Evolutionary conservation across 1,284 basidiomycete genomes (phyloP).

Genomic region (Microbotryum silenes-acaulis): DNA sequence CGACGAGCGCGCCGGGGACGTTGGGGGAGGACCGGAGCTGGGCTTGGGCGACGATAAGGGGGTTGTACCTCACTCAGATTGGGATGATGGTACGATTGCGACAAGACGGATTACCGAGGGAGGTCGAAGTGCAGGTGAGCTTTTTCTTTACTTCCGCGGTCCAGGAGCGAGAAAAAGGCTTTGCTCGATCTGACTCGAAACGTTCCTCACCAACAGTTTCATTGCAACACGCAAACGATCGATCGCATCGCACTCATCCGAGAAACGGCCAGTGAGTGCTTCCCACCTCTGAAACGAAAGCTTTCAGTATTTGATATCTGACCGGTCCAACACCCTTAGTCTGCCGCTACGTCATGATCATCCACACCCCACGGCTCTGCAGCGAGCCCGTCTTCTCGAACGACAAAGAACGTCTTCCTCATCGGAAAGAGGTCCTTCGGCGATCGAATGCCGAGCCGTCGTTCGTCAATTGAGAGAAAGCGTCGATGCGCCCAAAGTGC

Average conservation of each 20-base stretch:
- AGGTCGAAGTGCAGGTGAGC: slow-evolving; percentile 82
- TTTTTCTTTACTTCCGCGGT: not conserved
- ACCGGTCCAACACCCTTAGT: slow-evolving; percentile 6
- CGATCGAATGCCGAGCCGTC: slow-evolving; percentile 26
- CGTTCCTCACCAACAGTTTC: slow-evolving; percentile 54
- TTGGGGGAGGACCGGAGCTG: slow-evolving; percentile 15
- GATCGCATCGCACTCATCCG: slow-evolving; percentile 73
- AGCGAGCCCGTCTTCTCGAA: slow-evolving; percentile 69
- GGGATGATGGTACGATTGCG: slow-evolving; percentile 86
- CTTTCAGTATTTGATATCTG: slow-evolving; percentile 35
- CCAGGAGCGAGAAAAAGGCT: too few relatives aligned
- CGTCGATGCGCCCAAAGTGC: too few relatives aligned
- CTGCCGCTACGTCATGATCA: slow-evolving; percentile 78
- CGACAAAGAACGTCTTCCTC: slow-evolving; percentile 1
- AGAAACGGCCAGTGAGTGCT: slow-evolving; percentile 58
- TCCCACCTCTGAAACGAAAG: too few relatives aligned
- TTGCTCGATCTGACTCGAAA: not conserved
- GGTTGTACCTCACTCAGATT: slow-evolving; percentile 70
- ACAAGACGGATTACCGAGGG: slow-evolving; percentile 74
- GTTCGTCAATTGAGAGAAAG: too few relatives aligned
- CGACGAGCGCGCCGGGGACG: slow-evolving; percentile 4
- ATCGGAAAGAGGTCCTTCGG: slow-evolving; percentile 2
- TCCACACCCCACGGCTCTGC: slow-evolving; percentile 86
- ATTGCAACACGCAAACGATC: slow-evolving; percentile 60
- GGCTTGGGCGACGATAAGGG: slow-evolving; percentile 13